Evolutionary conservation across 129 eudicot species (phyloP), one percentile per base, ranked within the genome.

Genomic region (Chrysanthemum makinoi): DNA sequence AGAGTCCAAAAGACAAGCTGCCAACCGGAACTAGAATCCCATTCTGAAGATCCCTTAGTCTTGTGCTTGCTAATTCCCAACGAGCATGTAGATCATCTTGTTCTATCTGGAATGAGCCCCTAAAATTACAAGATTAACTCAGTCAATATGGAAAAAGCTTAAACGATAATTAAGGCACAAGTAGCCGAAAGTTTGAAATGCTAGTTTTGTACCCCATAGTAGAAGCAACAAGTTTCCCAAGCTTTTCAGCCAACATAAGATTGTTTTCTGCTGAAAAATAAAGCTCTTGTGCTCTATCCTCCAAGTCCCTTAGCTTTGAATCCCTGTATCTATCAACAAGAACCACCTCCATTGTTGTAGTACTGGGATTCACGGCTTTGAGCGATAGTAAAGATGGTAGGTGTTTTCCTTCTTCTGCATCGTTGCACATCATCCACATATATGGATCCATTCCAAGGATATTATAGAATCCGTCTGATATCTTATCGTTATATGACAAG

Each of bases 381-480:
- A 94, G 82, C 8, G 90, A 65, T 70, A 74, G 69, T 44, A 94
- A 72, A 48, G 98, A 81, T 3, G 98, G 98, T 70, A 94, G 43
- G 13, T 66, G 78, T 84, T 72, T 81, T 61, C 88, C 87, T 81
- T 87, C 93, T 65, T 89, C 92, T 6, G 61, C 39, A 10, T 80
- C 86, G 70, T 79, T 83, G 78, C 98, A 94, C 87, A 89, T 77
- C 60, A 73, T 63, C 98, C 98, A 94, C 72, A 94, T 67, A 59
- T 87, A 84, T 16, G 98, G 98, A 79, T 94, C 84, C 96, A 94
- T 89, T 70, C 98, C 98, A 18, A 85, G 63, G 64, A 94, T 89
- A 81, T 80, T 87, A 61, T 89, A 94, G 78, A 94, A 94, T 28
- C 98, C 98, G 78, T 94, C 98, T 11, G 96, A 80, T 74, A 94